A percentile compares a stretch with the other conserved stretches of the same genome.
phyloP scores from a whole-genome alignment of 139 green algal species.

The Auxenochlorella protothecoides region DNA sequence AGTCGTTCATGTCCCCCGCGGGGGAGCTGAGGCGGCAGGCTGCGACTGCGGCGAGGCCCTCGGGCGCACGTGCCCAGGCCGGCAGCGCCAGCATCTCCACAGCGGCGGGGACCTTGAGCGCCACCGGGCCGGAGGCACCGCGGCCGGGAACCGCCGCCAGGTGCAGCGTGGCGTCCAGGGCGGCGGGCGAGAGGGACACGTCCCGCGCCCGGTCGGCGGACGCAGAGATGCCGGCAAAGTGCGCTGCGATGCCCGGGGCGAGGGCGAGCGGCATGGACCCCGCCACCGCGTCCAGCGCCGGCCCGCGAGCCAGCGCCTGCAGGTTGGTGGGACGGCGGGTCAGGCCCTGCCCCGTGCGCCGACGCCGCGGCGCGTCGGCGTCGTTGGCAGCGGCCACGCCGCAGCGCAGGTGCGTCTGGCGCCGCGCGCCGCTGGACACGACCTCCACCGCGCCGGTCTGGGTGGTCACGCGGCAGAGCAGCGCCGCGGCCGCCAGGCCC shows the following conservation, averaged over 20 bases:
- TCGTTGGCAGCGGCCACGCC: too few relatives aligned
- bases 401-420: not conserved
- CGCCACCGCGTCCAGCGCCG: slow-evolving; percentile 25
- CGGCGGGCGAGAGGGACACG: slow-evolving; percentile 6
- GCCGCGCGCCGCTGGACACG: too few relatives aligned
- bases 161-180: slow-evolving; percentile 9
- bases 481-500: not conserved
- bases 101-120: slow-evolving; percentile 6
- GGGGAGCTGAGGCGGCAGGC: not conserved
- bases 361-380: too few relatives aligned
- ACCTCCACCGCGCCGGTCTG: too few relatives aligned
- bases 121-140: not conserved
- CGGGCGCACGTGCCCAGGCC: not conserved
- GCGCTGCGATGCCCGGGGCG: slow-evolving; percentile 64
- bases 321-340: too few relatives aligned
- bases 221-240: slow-evolving; percentile 54
- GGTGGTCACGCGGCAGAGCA: slow-evolving; percentile 1
- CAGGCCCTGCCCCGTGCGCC: too few relatives aligned
- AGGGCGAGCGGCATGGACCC: slow-evolving; percentile 58
- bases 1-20: slow-evolving; percentile 1
- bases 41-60: not conserved
- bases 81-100: slow-evolving; percentile 9
- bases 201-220: not conserved
- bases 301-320: too few relatives aligned
- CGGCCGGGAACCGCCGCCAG: slow-evolving; percentile 8